Conservation (phyloP, 1,284 basidiomycete species). For the Inonotus hispidus region DNA sequence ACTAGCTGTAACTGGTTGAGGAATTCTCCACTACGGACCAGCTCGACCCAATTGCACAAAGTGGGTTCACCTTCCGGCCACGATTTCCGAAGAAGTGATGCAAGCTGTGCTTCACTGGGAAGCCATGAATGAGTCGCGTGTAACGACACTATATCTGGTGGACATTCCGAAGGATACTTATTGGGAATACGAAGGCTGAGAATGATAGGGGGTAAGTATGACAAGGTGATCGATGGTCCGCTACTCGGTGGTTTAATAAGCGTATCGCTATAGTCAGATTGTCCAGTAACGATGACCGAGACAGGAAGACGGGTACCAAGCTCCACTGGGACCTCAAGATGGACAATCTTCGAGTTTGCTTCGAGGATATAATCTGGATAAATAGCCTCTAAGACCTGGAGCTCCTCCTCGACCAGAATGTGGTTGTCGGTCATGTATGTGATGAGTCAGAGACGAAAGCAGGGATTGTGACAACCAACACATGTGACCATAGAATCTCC, state of each 20-base stretch:
- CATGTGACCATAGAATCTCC: too few relatives aligned
- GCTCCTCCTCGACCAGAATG: constrained; percentile 9
- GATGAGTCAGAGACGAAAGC: not conserved
- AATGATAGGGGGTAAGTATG: constrained; percentile 56
- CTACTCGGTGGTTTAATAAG: constrained; percentile 5
- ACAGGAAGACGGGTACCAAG: constrained; percentile 39
- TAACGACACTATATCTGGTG: constrained; percentile 52
- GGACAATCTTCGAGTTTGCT: constrained; percentile 35
- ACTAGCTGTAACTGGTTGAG: constrained; percentile 36
- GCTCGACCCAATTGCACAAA: constrained; percentile 67
- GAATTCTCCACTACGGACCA: constrained; percentile 58
- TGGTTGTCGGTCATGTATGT: constrained; percentile 10
- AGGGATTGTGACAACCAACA: too few relatives aligned
- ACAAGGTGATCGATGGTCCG: constrained; percentile 25
- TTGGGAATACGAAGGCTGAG: constrained; percentile 51
- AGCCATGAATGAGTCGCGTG: constrained; percentile 60
- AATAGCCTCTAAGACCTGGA: constrained; percentile 47
- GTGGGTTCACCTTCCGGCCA: constrained; percentile 58
- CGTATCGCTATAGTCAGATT: constrained; percentile 1
- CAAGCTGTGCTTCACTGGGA: constrained; percentile 33
- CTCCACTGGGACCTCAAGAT: constrained; percentile 60
- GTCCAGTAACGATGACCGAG: constrained; percentile 31
- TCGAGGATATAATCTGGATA: constrained; percentile 59
- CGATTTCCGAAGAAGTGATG: constrained; percentile 39
- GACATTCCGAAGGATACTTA: constrained; percentile 46